Percentiles rank a stretch among this genome's conserved stretches.
phyloP scores from a whole-genome alignment of 1,284 basidiomycete species.

The Irpex sp. region DNA sequence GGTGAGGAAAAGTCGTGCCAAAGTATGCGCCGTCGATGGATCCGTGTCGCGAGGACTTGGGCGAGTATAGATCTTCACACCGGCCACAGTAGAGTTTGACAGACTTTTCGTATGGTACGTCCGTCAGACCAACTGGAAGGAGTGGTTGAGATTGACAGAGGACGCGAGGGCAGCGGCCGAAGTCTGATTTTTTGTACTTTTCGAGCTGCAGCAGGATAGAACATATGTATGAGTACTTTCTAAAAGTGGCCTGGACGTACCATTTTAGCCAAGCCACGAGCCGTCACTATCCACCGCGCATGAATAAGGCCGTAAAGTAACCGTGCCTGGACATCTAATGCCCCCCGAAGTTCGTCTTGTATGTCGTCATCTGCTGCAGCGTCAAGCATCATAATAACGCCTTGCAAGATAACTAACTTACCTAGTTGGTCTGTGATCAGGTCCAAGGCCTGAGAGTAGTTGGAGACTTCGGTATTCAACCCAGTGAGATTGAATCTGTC shows the following conservation, averaged over 20 bases:
- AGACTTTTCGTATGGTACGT: slow-evolving; percentile 92
- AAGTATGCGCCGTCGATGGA: slow-evolving; percentile 97
- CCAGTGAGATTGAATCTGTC: slow-evolving; percentile 99
- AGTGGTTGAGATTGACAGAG: slow-evolving; percentile 90
- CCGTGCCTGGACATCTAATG: slow-evolving; percentile 89
- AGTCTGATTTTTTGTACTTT: slow-evolving; percentile 96
- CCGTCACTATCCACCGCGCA: slow-evolving; percentile 94
- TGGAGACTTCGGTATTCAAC: slow-evolving; percentile 93
- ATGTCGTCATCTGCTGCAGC: slow-evolving; percentile 64
- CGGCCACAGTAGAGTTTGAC: slow-evolving; percentile 96
- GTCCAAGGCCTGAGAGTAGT: slow-evolving; percentile 92
- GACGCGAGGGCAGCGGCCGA: slow-evolving; percentile 93
- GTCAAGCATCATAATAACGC: background rate
- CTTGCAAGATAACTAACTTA: slow-evolving; percentile 34
- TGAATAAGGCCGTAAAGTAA: slow-evolving; percentile 95
- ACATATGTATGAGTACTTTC: slow-evolving; percentile 90
- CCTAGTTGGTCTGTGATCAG: slow-evolving; percentile 93
- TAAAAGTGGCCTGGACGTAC: slow-evolving; percentile 36
- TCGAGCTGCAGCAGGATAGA: slow-evolving; percentile 59
- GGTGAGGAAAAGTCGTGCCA: slow-evolving; percentile 93
- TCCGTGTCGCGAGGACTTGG: slow-evolving; percentile 91
- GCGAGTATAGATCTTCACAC: slow-evolving; percentile 95
- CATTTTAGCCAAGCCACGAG: slow-evolving; percentile 93
- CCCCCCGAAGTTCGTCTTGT: slow-evolving; percentile 71
- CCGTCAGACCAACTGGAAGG: slow-evolving; percentile 92